These are phyloP conservation scores for Pyrus pyrifolia DNA, from an alignment of 306 rosid species.

Conservation along the genomic window DNA sequence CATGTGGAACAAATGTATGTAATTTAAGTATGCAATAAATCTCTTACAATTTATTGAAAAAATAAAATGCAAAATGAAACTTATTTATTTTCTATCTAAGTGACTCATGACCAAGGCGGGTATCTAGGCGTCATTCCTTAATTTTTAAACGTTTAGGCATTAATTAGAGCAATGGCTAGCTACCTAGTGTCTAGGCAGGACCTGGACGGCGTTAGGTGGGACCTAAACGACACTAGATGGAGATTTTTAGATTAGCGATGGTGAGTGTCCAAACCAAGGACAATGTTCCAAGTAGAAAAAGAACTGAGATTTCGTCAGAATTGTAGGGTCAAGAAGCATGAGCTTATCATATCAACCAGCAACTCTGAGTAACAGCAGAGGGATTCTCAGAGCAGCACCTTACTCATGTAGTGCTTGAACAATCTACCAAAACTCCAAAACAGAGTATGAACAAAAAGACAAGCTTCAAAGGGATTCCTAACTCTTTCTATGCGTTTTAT, in stretches of 20 bases:
- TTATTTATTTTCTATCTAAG: no score
- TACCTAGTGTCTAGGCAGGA: rapidly evolving
- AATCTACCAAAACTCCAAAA: not conserved
- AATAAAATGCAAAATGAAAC: no score
- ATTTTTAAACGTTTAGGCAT: no score
- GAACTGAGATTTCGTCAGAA: not conserved
- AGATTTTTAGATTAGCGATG: no score
- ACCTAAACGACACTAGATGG: rapidly evolving
- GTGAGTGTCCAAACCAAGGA: not conserved
- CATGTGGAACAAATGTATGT: no score
- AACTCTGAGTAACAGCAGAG: not conserved
- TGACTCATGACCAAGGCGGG: no score
- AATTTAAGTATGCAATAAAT: no score
- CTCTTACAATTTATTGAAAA: no score
- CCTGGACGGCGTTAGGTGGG: rapidly evolving
- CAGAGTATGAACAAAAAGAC: not conserved
- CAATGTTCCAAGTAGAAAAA: not conserved
- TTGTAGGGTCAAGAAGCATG: not conserved
- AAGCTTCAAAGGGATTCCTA: not conserved
- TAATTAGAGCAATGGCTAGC: rapidly evolving
- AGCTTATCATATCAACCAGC: not conserved
- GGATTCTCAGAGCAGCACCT: not conserved
- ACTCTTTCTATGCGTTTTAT: no score
- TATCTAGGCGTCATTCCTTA: rapidly evolving
- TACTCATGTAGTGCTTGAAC: not conserved